Evolutionary conservation across 176 grass and related monocot genomes (phyloP).

Genomic region (Phoenix roebelenii): DNA sequence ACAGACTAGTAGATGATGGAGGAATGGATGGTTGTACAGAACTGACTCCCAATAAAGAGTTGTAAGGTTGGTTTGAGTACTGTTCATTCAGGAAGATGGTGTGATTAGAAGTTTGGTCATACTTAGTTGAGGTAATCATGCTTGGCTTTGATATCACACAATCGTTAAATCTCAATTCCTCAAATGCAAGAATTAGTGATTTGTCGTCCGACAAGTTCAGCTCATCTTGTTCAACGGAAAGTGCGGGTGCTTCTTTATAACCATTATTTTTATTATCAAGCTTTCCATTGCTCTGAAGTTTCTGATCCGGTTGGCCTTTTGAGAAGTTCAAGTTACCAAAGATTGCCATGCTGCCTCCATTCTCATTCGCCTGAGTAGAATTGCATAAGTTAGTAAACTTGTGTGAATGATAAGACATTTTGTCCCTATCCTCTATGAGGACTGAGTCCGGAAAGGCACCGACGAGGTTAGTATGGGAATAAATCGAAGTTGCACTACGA

Average conservation of each 20-base stretch:
- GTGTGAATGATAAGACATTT: too few relatives aligned
- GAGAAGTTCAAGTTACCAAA: background rate
- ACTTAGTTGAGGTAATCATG: background rate
- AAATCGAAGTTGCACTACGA: background rate
- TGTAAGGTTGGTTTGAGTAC: background rate
- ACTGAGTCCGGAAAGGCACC: too few relatives aligned
- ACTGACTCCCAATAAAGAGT: too few relatives aligned
- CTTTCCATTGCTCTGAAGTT: background rate
- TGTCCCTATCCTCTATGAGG: too few relatives aligned
- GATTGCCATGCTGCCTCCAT: background rate
- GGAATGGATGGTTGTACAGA: too few relatives aligned
- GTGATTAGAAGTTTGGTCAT: background rate
- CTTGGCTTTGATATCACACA: background rate
- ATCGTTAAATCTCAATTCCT: slow-evolving; percentile 31
- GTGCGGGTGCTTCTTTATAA: slow-evolving; percentile 1
- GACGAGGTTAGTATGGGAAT: too few relatives aligned
- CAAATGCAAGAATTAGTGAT: slow-evolving; percentile 33
- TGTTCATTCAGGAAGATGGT: slow-evolving; percentile 10
- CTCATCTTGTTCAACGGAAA: slow-evolving; percentile 2
- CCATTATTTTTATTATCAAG: background rate
- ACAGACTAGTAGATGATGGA: too few relatives aligned
- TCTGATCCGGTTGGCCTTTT: slow-evolving; percentile 1
- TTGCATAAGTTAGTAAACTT: too few relatives aligned
- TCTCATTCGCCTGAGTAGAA: too few relatives aligned
- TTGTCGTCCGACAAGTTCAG: slow-evolving; percentile 33